These are phyloP conservation scores for Reticulascus tulasneorum DNA, from an alignment of 2,329 filamentous ascomycete genomes.

Conservation along the genomic window DNA sequence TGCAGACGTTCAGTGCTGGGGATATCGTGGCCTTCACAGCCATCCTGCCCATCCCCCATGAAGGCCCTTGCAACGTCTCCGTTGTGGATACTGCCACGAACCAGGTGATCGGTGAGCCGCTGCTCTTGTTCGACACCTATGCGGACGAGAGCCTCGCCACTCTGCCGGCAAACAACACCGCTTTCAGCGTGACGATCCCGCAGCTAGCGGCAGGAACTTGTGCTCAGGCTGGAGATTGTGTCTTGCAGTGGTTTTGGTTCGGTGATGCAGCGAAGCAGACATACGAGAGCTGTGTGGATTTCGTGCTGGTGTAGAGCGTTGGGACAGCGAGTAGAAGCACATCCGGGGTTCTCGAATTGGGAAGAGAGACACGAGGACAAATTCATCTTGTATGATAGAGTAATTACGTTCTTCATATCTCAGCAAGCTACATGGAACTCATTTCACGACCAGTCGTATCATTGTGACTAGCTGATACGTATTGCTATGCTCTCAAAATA, in stretches of 20 bases:
- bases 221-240: conserved; percentile 26
- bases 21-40: conserved; percentile 38
- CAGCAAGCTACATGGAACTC: no score
- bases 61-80: conserved; percentile 50
- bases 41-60: conserved; percentile 39
- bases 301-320: conserved; percentile 16
- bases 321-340: no score
- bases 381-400: no score
- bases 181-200: conserved; percentile 38
- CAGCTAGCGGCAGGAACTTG: conserved; percentile 23
- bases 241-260: conserved; percentile 44
- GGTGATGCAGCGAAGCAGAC: conserved; percentile 31
- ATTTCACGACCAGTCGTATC: no score
- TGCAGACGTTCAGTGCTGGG: conserved; percentile 39
- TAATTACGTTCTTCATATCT: no score
- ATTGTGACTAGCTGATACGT: no score
- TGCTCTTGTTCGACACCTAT: conserved; percentile 53
- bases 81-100: conserved; percentile 52
- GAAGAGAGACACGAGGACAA: no score
- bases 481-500: no score
- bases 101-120: conserved; percentile 44
- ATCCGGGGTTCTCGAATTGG: no score
- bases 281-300: conserved; percentile 35
- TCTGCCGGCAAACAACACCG: conserved; percentile 37
- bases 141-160: conserved; percentile 37